Evolutionary conservation across 257 asterid genomes (phyloP), one percentile per base, ranked within the genome.

Genomic region (Avicennia marina): DNA sequence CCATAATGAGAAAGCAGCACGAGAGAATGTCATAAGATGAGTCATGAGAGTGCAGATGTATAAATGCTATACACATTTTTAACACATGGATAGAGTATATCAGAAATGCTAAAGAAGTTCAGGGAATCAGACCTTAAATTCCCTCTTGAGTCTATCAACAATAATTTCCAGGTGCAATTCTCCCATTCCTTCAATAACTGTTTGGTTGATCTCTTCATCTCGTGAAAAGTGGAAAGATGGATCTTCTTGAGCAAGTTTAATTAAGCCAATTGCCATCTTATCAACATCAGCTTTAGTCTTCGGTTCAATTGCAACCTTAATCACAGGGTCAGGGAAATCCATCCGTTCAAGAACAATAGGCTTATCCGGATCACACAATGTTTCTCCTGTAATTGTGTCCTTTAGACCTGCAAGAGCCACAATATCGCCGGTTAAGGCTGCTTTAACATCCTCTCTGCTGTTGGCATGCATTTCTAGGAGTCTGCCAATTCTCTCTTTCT

Each of bases 311-410:
- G 97, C 99, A 66, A 93, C 96, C 84, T 93, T 93, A 62, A 93
- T 93, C 44, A 93, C 99, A 47, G 96, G 99, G 62, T 89, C 99
- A 1, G 97, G 97, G 83, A 93, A 93, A 68, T 89, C 99, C 99
- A 93, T 93, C 56, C 97, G 76, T 66, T 93, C 96, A 69, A 93
- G 90, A 48, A 89, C 89, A 32, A 93, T 38, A 3, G 95, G 96
- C 21, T 78, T 85, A 9, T 86, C 97, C 0, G 87, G 86, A 70
- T 93, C 96, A 41, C 81, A 68, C 80, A 89, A 66, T 4, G 99
- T 93, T 72, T 93, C 99, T 57, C 99, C 97, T 0, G 99, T 93
- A 56, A 86, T 60, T 17, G 99, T 93, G 72, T 89, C 96, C 73
- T 93, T 93, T 9, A 93, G 68, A 65, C 99, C 96, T 3, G 97